Evolutionary conservation across 2,329 filamentous ascomycete species (phyloP), one percentile per base, ranked within the genome.

Genomic region (Niveomyces coronatus): DNA sequence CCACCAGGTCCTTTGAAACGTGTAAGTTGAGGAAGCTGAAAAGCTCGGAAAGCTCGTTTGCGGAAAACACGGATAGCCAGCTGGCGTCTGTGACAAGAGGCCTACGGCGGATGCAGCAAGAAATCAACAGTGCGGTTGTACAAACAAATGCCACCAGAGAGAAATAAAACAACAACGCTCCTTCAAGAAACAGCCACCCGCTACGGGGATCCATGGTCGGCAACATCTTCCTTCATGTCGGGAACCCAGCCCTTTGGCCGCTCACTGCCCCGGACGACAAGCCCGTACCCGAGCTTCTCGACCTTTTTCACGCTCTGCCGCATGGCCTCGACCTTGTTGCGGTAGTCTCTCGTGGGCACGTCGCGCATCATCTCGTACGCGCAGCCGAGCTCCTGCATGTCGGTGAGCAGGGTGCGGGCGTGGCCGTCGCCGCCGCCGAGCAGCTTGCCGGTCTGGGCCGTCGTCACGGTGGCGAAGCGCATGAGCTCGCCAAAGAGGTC

Each of bases 401-500:
- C 91, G 8, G 74, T 68, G 35, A 96, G 65, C 30, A 96, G 82
- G 5, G 78, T 78, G 27, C 76, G 60, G 11, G 48, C 48, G 38
- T 51, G 50, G 16, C n/a, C n/a, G n/a, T 46, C 36, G 6, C 22
- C 18, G 8, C 19, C 24, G 30, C 63, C 62, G 4, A 65, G 68
- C 44, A 68, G 57, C 48, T 58, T 63, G 11, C 82, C 82, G 7
- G 68, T 79, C 5, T 87, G 82, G 1, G 87, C 87, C 56, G 94
- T 83, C 18, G 79, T 78, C 5, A 88, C 88, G 35, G 94, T 91
- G 0, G 86, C 87, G 60, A 95, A 96, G 20, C 88, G 76, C 91
- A 98, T 98, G 67, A 96, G 70, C 64, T 98, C 91, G 27, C 91
- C 91, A 1, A 88, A 88, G 49, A 96, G 74, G 58, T 98, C 91